Base-by-base conservation (phyloP, 2,329 filamentous ascomycete species). In the Aspergillus sojae region DNA sequence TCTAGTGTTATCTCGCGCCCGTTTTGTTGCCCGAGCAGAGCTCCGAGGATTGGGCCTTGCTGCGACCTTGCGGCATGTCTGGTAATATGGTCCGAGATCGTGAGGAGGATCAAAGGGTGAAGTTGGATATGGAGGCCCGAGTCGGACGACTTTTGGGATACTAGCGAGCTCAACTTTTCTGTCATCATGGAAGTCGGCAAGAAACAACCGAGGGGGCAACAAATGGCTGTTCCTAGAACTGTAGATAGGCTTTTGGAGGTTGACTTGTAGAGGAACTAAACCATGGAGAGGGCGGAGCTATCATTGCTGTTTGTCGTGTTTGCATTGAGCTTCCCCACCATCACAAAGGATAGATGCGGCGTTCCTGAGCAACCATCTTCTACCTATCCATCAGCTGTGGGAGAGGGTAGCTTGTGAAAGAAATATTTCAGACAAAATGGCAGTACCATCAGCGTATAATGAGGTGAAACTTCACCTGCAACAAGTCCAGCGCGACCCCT, bases 81-180 rank as follows among this genome's bases (percentile, higher is more conserved):
- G 63, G 94, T 96, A 77, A 98, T 93, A 78, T 96, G 96, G 79
- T 99, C 95, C 70, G 94, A 97, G 72, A 99, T 95, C 68, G 91
- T 96, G 80, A 99, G 91, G 69, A 98, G 90, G 58, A 97, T 94
- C 56, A 99, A 89, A 30, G 95, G 95, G 74, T 99, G 95, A 21
- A 99, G 88, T 71, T 93, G 88, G 61, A 93, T 88, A 68, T 93
- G 90, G 52, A 96, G 87, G 57, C 88, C 88, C 23, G 89, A 90
- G 78, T 95, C 92, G 48, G 87, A 88, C 5, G 88, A 85, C 78
- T 88, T 90, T 62, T 83, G 84, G 6, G 89, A 91, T 54, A 93
- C 76, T 65, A 92, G 83, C 59, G 88, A 81, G 70, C 88, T 89
- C 21, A 68, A 45, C 12, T 76, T 67, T 65, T 81, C 78, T 62